Conservation (phyloP, 73 alveolate genomes). For the Durusdinium trenchii region DNA sequence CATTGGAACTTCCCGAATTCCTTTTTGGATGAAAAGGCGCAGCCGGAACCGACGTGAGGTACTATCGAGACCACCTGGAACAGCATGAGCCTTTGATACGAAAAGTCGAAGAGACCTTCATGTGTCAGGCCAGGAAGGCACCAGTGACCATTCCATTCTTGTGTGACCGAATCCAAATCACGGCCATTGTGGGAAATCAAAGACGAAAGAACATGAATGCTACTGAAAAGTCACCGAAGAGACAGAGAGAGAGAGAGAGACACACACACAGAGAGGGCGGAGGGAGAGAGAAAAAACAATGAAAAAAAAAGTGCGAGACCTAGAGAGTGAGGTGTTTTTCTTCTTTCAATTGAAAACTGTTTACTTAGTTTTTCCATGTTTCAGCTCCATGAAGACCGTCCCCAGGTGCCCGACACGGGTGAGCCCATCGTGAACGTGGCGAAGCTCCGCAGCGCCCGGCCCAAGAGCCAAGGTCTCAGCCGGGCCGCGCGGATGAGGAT, state of each 20-base stretch:
- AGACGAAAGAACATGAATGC: background rate
- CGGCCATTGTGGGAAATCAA: background rate
- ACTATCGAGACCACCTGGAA: slow-evolving; percentile 53
- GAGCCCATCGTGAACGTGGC: slow-evolving; percentile 91
- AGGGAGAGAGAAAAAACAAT: too few relatives aligned
- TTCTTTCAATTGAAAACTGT: too few relatives aligned
- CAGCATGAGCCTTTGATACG: slow-evolving; percentile 46
- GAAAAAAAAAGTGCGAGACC: too few relatives aligned
- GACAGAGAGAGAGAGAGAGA: too few relatives aligned
- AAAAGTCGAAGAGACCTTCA: slow-evolving; percentile 81
- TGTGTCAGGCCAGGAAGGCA: slow-evolving; percentile 56
- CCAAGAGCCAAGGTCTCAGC: slow-evolving; percentile 57
- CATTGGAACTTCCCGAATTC: too few relatives aligned
- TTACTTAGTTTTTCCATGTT: too few relatives aligned
- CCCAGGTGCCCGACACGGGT: slow-evolving; percentile 59
- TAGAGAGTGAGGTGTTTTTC: too few relatives aligned
- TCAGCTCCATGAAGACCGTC: background rate
- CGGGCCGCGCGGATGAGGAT: too few relatives aligned
- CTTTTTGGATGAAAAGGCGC: too few relatives aligned
- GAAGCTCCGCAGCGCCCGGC: slow-evolving; percentile 52
- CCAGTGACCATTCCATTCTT: background rate
- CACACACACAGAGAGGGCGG: too few relatives aligned
- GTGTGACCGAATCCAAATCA: background rate
- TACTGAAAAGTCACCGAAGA: too few relatives aligned
- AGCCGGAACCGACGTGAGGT: too few relatives aligned